Evolutionary conservation across 2,329 filamentous ascomycete genomes (phyloP).

Genomic region (Incumbomyces delicatus): DNA sequence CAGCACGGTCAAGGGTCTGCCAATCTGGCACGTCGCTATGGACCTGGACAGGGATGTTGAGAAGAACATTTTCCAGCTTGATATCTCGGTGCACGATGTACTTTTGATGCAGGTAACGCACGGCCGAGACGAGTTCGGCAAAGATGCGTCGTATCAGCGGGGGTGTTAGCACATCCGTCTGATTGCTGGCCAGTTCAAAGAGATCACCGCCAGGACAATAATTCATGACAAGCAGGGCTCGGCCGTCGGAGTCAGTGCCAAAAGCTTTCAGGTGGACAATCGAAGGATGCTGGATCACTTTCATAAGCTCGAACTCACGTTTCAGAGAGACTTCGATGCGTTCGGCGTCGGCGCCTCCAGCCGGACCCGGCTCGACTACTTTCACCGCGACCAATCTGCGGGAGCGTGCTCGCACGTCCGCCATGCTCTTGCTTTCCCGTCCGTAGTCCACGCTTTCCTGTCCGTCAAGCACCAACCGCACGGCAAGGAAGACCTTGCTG

Average conservation of each 20-base stretch:
- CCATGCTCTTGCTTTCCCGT: conserved; percentile 26
- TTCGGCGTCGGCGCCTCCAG: conserved; percentile 85
- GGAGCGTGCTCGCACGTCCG: conserved; percentile 43
- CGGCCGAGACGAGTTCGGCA: conserved; percentile 74
- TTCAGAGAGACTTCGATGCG: conserved; percentile 88
- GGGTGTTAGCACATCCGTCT: conserved; percentile 58
- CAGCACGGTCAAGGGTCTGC: conserved; percentile 65
- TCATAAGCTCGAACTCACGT: conserved; percentile 89
- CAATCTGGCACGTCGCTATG: conserved; percentile 61
- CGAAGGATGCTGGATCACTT: conserved; percentile 76
- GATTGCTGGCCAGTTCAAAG: conserved; percentile 77
- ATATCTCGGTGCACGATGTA: conserved; percentile 94
- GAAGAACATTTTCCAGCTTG: conserved; percentile 94
- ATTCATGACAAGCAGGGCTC: conserved; percentile 75
- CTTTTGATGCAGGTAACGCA: conserved; percentile 72
- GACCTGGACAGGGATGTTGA: conserved; percentile 65
- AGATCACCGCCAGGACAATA: conserved; percentile 92
- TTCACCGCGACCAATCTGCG: conserved; percentile 88
- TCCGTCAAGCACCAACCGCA: conserved; percentile 55
- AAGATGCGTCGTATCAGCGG: conserved; percentile 73
- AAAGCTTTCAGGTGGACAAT: conserved; percentile 87
- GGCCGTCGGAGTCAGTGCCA: conserved; percentile 67
- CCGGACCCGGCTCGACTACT: conserved; percentile 87
- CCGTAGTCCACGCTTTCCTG: conserved; percentile 32
- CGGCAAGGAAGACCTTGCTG: conserved; percentile 85